A percentile compares a stretch with the other conserved stretches of the same genome.
Evolutionary conservation across 2,329 filamentous ascomycete genomes (phyloP).

Genomic region (Paecilomyces sp.): DNA sequence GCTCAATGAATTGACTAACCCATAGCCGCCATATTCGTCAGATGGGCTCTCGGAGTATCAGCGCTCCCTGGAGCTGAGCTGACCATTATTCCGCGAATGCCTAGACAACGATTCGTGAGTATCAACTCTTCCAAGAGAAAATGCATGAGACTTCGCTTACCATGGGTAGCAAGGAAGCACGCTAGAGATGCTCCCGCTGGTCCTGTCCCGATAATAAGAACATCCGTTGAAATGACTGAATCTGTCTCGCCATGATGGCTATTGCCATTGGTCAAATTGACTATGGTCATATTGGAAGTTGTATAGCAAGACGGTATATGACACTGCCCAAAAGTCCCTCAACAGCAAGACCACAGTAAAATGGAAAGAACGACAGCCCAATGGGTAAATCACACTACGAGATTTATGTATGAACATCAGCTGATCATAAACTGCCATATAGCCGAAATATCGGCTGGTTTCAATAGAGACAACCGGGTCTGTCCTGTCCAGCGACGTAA

Average conservation of each 20-base stretch:
- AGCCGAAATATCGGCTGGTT: neutral
- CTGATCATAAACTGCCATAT: neutral
- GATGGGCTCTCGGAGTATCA: constrained; percentile 53
- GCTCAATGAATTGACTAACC: constrained; percentile 9
- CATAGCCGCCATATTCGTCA: constrained; percentile 52
- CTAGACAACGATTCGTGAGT: constrained; percentile 16
- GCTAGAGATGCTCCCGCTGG: constrained; percentile 50
- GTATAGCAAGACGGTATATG: neutral
- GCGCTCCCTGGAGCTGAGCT: constrained; percentile 44
- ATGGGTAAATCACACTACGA: neutral
- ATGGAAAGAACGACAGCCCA: neutral
- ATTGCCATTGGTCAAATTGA: neutral
- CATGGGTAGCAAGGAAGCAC: constrained; percentile 46
- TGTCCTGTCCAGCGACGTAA: neutral
- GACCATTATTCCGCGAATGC: constrained; percentile 49
- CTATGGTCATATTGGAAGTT: neutral
- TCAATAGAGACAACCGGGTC: neutral
- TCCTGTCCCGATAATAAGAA: constrained; percentile 46
- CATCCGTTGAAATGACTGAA: constrained; percentile 27
- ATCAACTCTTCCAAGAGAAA: neutral
- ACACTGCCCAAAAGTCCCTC: neutral
- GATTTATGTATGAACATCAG: neutral
- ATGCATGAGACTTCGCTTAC: constrained; percentile 17
- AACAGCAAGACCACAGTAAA: neutral
- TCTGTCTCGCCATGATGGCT: neutral